Percentiles rank a stretch among this genome's conserved stretches.
phyloP scores from a whole-genome alignment of 345 rosid species.

The Clarkia xantiana region DNA sequence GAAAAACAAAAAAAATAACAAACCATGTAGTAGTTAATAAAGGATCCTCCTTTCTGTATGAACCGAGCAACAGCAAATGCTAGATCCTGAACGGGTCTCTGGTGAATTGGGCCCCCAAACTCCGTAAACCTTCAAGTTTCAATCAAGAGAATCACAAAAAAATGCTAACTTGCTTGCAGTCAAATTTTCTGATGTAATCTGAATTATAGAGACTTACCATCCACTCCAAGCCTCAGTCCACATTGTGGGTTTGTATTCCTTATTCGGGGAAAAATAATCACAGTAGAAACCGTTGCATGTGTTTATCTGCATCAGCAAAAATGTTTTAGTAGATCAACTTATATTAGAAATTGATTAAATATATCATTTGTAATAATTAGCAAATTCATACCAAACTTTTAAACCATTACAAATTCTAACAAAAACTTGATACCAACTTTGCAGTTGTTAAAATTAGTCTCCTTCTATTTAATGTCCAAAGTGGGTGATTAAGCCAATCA shows the following conservation, averaged over 20 bases:
- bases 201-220: slow-evolving; percentile 35
- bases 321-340: slow-evolving; percentile 1
- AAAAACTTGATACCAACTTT: too few species aligned
- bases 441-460: too few species aligned
- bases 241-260: slow-evolving; percentile 82
- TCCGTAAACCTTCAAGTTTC: slow-evolving; percentile 59
- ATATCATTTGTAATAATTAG: too few species aligned
- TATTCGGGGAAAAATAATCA: slow-evolving; percentile 87
- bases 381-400: too few species aligned
- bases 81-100: slow-evolving; percentile 93
- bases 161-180: background rate
- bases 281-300: slow-evolving; percentile 99
- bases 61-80: slow-evolving; percentile 92
- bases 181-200: background rate
- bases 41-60: slow-evolving; percentile 95
- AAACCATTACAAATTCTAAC: too few species aligned
- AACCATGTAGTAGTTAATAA: slow-evolving; percentile 95
- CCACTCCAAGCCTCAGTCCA: slow-evolving; percentile 99
- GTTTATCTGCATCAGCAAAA: slow-evolving; percentile 51
- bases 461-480: too few species aligned
- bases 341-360: background rate
- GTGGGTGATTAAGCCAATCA: too few species aligned
- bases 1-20: slow-evolving; percentile 2
- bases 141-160: background rate
- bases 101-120: slow-evolving; percentile 86